A percentile compares a stretch with the other conserved stretches of the same genome.
These are phyloP conservation scores for Eucalyptus curtisii DNA, from an alignment of 345 rosid species.

Conservation along the genomic window DNA sequence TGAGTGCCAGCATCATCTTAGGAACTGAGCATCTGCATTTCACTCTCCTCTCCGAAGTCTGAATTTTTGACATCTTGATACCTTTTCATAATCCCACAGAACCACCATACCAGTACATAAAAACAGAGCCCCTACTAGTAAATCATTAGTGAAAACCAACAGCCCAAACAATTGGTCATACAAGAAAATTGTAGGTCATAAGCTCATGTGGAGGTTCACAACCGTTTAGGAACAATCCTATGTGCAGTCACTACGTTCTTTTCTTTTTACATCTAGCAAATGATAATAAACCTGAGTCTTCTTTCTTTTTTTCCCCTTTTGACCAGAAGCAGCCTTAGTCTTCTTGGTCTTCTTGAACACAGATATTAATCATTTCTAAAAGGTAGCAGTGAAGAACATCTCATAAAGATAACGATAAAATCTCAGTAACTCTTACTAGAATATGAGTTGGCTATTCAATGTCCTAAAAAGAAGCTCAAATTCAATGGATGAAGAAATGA, in stretches of 20 bases:
- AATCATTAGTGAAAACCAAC: slow-evolving; percentile 58
- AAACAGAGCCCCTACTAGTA: slow-evolving; percentile 66
- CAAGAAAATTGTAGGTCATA: not conserved
- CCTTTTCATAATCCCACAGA: slow-evolving; percentile 36
- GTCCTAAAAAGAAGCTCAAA: not conserved
- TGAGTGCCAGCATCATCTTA: slow-evolving; percentile 47
- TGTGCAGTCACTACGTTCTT: not conserved
- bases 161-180: slow-evolving; percentile 18
- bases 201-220: not conserved
- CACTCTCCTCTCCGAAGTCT: slow-evolving; percentile 28
- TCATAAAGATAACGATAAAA: not conserved
- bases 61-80: slow-evolving; percentile 20
- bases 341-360: not conserved
- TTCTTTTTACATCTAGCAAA: not conserved
- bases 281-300: not conserved
- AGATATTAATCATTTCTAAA: not conserved
- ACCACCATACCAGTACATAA: slow-evolving; percentile 73
- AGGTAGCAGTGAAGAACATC: not conserved
- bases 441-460: not conserved
- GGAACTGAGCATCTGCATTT: slow-evolving; percentile 31
- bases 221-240: not conserved
- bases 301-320: not conserved
- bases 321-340: not conserved
- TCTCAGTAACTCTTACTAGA: not conserved
- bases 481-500: not conserved